Percentiles rank a stretch among this genome's conserved stretches.
Conservation (phyloP, 2,329 filamentous ascomycete species). For the Delphinella strobiligena region DNA sequence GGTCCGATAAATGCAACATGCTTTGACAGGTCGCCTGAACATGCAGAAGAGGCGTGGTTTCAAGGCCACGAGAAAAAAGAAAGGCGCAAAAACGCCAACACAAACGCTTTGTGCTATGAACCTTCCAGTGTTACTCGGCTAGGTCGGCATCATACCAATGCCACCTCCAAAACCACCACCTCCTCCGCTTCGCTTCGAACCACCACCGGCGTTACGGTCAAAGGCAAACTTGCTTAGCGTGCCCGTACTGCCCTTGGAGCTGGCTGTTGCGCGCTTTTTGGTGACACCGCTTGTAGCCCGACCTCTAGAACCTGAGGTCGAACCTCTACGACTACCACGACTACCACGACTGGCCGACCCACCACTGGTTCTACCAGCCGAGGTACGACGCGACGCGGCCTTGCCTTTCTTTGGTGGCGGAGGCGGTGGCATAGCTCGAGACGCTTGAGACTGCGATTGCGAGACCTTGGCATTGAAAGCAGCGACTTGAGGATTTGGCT, state of each 20-base stretch:
- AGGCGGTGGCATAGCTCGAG: constrained; percentile 1
- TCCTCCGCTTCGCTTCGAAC: constrained; percentile 2
- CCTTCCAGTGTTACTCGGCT: too few relatives aligned
- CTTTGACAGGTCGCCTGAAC: too few relatives aligned
- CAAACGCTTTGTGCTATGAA: too few relatives aligned
- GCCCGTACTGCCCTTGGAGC: constrained; percentile 1
- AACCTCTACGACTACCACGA: constrained; percentile 5
- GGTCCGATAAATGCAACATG: too few relatives aligned
- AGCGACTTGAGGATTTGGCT: constrained; percentile 13
- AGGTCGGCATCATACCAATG: constrained; percentile 29
- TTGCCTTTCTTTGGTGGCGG: constrained; percentile 1
- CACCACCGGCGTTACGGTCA: background rate
- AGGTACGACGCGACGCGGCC: background rate
- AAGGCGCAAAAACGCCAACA: background rate
- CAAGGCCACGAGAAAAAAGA: background rate
- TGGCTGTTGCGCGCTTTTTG: constrained; percentile 9
- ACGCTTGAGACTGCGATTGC: constrained; percentile 7
- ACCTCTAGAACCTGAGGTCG: constrained; percentile 5
- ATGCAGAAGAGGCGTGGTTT: too few relatives aligned
- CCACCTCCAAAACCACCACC: constrained; percentile 14
- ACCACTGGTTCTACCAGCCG: background rate
- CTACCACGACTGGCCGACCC: background rate
- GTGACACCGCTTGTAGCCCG: constrained; percentile 3
- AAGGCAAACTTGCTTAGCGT: constrained; percentile 3
- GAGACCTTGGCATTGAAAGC: constrained; percentile 17